These are phyloP conservation scores for Candolleomyces eurysporus DNA, from an alignment of 768 basidiomycete species.

Conservation along the genomic window DNA sequence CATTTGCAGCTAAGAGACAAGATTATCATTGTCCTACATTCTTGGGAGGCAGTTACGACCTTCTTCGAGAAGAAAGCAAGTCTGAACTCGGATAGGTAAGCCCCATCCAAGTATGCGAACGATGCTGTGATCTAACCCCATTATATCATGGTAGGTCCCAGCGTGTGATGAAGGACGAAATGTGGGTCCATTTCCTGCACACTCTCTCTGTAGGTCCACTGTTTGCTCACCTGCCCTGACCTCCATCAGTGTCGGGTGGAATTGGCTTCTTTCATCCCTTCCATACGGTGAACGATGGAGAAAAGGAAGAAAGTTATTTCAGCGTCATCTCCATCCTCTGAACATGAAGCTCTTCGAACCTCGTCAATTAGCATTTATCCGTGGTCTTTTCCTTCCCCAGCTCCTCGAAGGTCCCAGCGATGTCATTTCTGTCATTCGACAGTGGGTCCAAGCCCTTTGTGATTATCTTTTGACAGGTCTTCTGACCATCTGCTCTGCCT, in stretches of 20 bases:
- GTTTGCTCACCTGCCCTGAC: not conserved
- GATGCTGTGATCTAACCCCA: not conserved
- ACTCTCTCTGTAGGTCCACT: not conserved
- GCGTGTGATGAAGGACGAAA: not conserved
- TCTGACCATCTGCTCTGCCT: no score
- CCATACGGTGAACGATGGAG: slow-evolving; percentile 11
- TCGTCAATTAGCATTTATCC: slow-evolving; percentile 2
- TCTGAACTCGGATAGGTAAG: slow-evolving; percentile 20
- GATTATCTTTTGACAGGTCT: no score
- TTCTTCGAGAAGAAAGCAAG: slow-evolving; percentile 20
- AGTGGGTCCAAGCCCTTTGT: not conserved
- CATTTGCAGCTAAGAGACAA: slow-evolving; percentile 17
- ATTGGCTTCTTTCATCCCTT: not conserved
- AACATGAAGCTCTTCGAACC: slow-evolving; percentile 3
- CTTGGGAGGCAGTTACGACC: slow-evolving; percentile 16
- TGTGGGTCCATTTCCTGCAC: not conserved
- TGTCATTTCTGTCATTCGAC: slow-evolving; percentile 4
- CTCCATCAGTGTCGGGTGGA: slow-evolving; percentile 14
- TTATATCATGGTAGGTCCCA: not conserved
- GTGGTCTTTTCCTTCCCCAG: slow-evolving; percentile 6
- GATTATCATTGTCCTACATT: slow-evolving; percentile 19
- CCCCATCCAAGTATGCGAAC: not conserved
- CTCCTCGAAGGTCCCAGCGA: slow-evolving; percentile 3
- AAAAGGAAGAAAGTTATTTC: slow-evolving; percentile 3
- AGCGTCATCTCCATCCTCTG: not conserved